Percentiles rank a stretch among this genome's conserved stretches.
Conservation (phyloP, 2,329 filamentous ascomycete species). For the Aspergillus fumigatiaffinis region DNA sequence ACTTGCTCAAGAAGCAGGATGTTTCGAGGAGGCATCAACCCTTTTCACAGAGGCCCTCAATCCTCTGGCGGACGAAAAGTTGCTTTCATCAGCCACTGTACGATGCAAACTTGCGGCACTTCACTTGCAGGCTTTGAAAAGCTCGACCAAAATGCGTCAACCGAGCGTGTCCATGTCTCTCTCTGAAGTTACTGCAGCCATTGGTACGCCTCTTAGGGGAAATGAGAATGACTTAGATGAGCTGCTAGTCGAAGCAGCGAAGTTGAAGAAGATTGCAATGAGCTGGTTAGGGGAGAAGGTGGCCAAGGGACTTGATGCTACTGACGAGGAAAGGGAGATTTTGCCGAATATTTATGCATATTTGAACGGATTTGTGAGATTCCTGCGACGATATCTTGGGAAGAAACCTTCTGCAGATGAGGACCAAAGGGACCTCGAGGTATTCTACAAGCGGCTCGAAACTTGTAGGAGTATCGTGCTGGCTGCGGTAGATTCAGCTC, state of each 20-base stretch:
- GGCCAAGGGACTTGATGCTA: slow-evolving; percentile 16
- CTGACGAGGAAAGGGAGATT: slow-evolving; percentile 15
- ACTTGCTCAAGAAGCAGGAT: slow-evolving; percentile 39
- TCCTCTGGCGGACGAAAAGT: slow-evolving; percentile 28
- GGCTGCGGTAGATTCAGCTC: slow-evolving; percentile 38
- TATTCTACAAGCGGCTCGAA: slow-evolving; percentile 28
- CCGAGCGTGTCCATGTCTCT: slow-evolving; percentile 23
- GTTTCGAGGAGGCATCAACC: slow-evolving; percentile 36
- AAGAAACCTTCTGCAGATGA: slow-evolving; percentile 24
- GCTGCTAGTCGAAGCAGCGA: slow-evolving; percentile 40
- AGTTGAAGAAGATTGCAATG: slow-evolving; percentile 41
- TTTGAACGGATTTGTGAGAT: slow-evolving; percentile 37
- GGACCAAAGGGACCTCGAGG: slow-evolving; percentile 25
- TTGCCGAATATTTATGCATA: slow-evolving; percentile 31
- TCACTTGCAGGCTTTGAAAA: slow-evolving; percentile 30
- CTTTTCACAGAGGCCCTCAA: slow-evolving; percentile 31
- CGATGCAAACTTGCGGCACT: slow-evolving; percentile 38
- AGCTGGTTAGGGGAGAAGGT: slow-evolving; percentile 31
- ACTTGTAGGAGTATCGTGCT: slow-evolving; percentile 36
- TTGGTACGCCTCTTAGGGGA: slow-evolving; percentile 38
- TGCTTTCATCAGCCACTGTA: slow-evolving; percentile 33
- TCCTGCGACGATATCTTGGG: slow-evolving; percentile 41
- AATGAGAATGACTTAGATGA: slow-evolving; percentile 42
- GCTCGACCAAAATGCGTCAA: slow-evolving; percentile 17
- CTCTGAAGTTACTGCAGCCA: slow-evolving; percentile 29